These are phyloP conservation scores for Thelonectria discophora DNA, from an alignment of 2,329 filamentous ascomycete species.

Conservation along the genomic window DNA sequence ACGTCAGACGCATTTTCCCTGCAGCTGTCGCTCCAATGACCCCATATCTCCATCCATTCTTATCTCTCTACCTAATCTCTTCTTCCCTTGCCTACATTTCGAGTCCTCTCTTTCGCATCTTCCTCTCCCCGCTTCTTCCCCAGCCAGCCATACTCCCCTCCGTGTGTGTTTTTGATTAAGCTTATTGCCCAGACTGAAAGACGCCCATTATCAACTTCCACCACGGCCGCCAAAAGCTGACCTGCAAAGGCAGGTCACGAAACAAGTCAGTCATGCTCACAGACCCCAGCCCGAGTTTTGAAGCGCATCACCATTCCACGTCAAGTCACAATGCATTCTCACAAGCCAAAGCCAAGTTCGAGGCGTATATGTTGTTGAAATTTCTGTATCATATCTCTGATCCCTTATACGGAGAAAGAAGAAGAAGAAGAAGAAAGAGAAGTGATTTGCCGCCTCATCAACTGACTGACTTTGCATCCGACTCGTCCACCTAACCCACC, in stretches of 20 bases:
- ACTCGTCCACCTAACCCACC: no score
- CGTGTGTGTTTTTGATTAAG: no score
- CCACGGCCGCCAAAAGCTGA: no score
- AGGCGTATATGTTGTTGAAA: conserved; percentile 6
- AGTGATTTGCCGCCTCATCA: conserved; percentile 12
- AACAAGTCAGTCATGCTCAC: no score
- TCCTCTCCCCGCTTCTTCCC: conserved; percentile 11
- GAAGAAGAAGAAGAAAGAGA: conserved; percentile 10
- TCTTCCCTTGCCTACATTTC: not conserved
- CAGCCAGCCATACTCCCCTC: not conserved
- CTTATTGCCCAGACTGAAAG: no score
- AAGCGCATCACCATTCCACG: no score
- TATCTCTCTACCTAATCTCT: not conserved
- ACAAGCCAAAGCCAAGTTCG: not conserved
- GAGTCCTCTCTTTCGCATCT: no score
- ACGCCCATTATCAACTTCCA: no score
- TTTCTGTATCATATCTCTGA: conserved; percentile 20
- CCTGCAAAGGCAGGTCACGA: no score
- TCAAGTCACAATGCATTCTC: no score
- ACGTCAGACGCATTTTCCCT: not conserved
- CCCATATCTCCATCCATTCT: not conserved
- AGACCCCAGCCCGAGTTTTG: no score
- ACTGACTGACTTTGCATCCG: not conserved
- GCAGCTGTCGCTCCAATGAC: no score
- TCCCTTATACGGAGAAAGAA: conserved; percentile 20